Conservation (phyloP, 306 rosid genomes). For the Ochetophila trinervis region DNA sequence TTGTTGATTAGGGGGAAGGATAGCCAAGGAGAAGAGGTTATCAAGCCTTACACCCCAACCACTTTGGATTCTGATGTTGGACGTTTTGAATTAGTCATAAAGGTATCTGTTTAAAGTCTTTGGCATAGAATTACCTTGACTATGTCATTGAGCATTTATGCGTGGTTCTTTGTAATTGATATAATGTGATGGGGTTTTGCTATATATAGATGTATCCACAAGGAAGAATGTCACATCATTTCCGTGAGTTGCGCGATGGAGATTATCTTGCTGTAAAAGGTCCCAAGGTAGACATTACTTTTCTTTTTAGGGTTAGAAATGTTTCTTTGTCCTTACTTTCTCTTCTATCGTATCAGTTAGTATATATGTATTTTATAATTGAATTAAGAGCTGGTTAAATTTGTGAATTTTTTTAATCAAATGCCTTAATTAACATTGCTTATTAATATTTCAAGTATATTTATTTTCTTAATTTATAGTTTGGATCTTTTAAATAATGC, state of each 20-base stretch:
- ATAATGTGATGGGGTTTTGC: slow-evolving; percentile 8
- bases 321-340: slow-evolving; percentile 8
- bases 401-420: not conserved
- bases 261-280: slow-evolving; percentile 85
- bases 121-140: not conserved
- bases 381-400: not conserved
- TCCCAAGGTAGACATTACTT: slow-evolving; percentile 66
- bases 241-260: slow-evolving; percentile 91
- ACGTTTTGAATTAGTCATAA: slow-evolving; percentile 85
- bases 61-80: slow-evolving; percentile 97
- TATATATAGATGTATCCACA: slow-evolving; percentile 88
- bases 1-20: slow-evolving; percentile 81
- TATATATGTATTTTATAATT: too few species aligned
- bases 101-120: slow-evolving; percentile 38
- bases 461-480: not conserved
- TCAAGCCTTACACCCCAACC: slow-evolving; percentile 91
- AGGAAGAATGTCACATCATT: slow-evolving; percentile 99
- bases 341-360: not conserved
- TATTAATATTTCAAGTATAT: not conserved
- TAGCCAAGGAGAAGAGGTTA: slow-evolving; percentile 74
- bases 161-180: slow-evolving; percentile 17
- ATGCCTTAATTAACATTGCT: not conserved
- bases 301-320: not conserved
- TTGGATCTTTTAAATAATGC: slow-evolving; percentile 9
- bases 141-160: not conserved